Evolutionary conservation across 2,329 filamentous ascomycete genomes (phyloP), one percentile per base, ranked within the genome.

Genomic region (Mycosphaerella sp.): DNA sequence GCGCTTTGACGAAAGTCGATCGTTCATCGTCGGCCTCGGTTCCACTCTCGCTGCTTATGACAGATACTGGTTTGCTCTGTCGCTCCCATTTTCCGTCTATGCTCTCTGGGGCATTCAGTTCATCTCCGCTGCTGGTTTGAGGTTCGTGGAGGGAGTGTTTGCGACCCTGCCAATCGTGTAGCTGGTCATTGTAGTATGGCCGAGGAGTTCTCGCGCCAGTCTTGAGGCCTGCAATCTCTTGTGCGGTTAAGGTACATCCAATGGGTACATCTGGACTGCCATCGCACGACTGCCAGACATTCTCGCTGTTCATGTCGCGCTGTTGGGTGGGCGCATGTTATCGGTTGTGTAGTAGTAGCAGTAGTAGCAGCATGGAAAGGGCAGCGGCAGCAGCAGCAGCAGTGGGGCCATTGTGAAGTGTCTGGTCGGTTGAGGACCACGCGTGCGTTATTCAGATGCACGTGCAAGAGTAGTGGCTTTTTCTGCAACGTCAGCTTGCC

Each of bases 21-120:
- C 91, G 87, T 70, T 97, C 92, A 73, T 97, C 92, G 65, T 96
- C 92, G 39, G 92, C 92, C 69, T 97, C 92, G 14, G 91, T 95
- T 23, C 92, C 92, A 69, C 90, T 95, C 62, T 95, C 91, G 69
- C 89, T 95, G 9, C 81, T 81, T 1, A 83, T 79, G 1, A 79
- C 77, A 4, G 80, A 81, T 48, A 49, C 45, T 47, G 55, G 59
- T 56, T 57, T 59, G 60, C 60, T 63, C 31, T 56, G 49, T 51
- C 57, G 43, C 44, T 60, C 53, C 57, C 53, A 57, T 45, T 55
- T 42, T 45, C 21, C 39, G 42, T 50, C 46, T 50, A 14, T 45
- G 38, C 49, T 38, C 34, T 31, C 17, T n/a, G 21, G 32, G 21
- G 26, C 46, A 2, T 17, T 41, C 45, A 31, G 23, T 21, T 48